Percentiles rank a stretch among this genome's conserved stretches.
Conservation (phyloP, 352 stramenopile species). For the Globisporangium cederbergense region DNA sequence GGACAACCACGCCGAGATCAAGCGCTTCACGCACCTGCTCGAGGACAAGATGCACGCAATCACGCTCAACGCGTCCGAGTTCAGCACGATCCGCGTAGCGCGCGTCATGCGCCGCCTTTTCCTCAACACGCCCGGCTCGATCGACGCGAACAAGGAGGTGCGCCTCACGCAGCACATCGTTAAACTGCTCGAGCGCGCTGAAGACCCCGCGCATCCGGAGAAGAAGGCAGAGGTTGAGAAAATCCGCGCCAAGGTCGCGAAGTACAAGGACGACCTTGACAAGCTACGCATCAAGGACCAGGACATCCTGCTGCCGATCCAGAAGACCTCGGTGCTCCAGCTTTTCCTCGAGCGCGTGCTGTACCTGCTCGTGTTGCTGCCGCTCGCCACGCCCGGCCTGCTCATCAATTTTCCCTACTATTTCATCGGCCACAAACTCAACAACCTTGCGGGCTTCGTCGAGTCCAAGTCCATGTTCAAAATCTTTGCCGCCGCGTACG, state of each 20-base stretch:
- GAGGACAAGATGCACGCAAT: conserved; percentile 44
- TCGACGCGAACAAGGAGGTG: conserved; percentile 70
- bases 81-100: conserved; percentile 54
- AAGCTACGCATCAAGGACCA: conserved; percentile 65
- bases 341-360: conserved; percentile 64
- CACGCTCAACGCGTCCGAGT: conserved; percentile 65
- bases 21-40: conserved; percentile 34
- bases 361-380: conserved; percentile 66
- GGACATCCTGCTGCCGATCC: conserved; percentile 47
- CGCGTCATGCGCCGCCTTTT: conserved; percentile 68
- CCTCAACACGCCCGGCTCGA: conserved; percentile 53
- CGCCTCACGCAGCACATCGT: conserved; percentile 77
- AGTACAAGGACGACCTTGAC: conserved; percentile 59
- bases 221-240: conserved; percentile 33
- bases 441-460: conserved; percentile 57
- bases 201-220: conserved; percentile 27
- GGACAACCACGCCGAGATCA: conserved; percentile 37
- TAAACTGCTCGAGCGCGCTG: conserved; percentile 53
- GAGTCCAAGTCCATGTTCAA: conserved; percentile 84
- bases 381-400: conserved; percentile 59
- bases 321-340: conserved; percentile 51
- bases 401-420: conserved; percentile 79
- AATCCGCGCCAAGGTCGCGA: conserved; percentile 48
- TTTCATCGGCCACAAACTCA: conserved; percentile 73
- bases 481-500: conserved; percentile 64